Base-by-base conservation (phyloP, 805 yeast species). In the Pichia cephalocereana region DNA sequence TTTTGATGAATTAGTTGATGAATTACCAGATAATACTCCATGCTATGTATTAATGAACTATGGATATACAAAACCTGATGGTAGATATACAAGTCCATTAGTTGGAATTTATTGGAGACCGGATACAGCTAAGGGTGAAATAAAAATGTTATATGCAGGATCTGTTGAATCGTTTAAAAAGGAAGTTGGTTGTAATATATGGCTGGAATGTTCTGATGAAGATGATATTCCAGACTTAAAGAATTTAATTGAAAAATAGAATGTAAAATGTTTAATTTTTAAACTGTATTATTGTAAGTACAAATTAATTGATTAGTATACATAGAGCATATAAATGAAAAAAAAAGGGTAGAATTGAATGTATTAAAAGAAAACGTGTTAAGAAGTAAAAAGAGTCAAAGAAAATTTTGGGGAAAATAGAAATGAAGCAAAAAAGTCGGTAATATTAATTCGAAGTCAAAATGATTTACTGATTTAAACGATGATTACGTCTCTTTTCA, bases 31-130 rank as follows among this genome's bases (percentile, higher is more conserved):
- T 53, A 87, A 81, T 58, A 66, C 82, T 12, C 96, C 96, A 14
- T 68, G 96, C 50, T 89, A 73, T 59, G 68, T 89, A 8, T 71
- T 88, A 7, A 64, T 88, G 49, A 86, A 95, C 12, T 83, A 87
- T 57, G 96, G 96, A 8, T 65, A 81, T 57, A 77, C 76, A 26
- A 62, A 69, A 32, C 2, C 42, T 4, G 96, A 89, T 57, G 96
- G 95, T 0, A 72, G 95, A 47, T 73, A 76, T 57, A 75, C 80
- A 43, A 73, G 78, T 10, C 96, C 96, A 4, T 73, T 84, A 52
- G 86, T 89, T 2, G 64, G 90, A 61, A 57, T 90, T n/a, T 90
- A 88, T 64, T 90, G 90, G 82, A 76, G 86, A 51, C 97, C 97
- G 4, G 83, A 82, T 27, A 87, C 95, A 0, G 74, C 87, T n/a